phyloP scores from a whole-genome alignment of 345 rosid species.

The Gossypium ekmanianum region DNA sequence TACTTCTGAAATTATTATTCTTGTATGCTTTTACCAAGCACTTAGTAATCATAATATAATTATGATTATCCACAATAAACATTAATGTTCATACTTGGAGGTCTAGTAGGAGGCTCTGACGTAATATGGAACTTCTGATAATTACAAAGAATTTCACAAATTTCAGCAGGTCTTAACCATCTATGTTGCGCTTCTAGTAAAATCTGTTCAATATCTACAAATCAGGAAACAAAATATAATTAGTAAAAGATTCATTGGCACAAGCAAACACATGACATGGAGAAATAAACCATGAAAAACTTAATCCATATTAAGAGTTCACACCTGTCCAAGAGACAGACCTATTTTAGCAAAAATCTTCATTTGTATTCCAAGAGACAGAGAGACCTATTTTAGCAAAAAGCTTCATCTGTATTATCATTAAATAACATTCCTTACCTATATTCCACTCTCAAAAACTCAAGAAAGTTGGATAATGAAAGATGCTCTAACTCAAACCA shows the following conservation, averaged over 20 bases:
- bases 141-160: constrained; percentile 85
- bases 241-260: not conserved
- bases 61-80: not conserved
- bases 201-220: constrained; percentile 44
- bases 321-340: not conserved
- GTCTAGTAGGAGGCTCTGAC: constrained; percentile 67
- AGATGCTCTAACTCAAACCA: not conserved
- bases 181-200: constrained; percentile 73
- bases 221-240: not conserved
- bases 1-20: not conserved
- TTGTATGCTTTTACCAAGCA: not conserved
- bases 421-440: not conserved
- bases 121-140: constrained; percentile 70
- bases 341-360: not conserved
- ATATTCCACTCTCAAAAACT: not conserved
- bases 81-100: constrained; percentile 54
- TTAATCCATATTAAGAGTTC: not conserved
- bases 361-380: not conserved
- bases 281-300: not conserved
- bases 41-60: not conserved
- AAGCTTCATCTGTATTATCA: not conserved
- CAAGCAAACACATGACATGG: not conserved
- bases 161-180: constrained; percentile 95
- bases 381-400: not conserved
- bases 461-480: not conserved